Conservation (phyloP, 179 eudicot species). For the Silene vulgaris region DNA sequence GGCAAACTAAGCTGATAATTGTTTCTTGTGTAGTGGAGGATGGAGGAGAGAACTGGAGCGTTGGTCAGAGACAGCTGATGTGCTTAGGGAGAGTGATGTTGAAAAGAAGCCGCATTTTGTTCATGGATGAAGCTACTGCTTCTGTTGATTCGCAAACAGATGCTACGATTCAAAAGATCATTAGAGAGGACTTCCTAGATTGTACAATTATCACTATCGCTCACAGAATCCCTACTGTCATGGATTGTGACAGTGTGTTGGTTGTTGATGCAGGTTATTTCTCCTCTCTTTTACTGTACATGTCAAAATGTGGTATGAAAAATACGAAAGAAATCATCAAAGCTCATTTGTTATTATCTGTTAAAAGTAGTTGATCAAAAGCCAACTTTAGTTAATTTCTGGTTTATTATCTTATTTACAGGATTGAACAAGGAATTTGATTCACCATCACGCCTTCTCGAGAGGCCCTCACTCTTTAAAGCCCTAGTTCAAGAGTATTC, state of each 20-base stretch:
- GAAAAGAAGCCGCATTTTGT: conserved; percentile 62
- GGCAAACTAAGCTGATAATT: background rate
- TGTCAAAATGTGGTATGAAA: no score
- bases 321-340: background rate
- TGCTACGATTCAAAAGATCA: conserved; percentile 67
- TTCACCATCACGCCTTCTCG: conserved; percentile 57
- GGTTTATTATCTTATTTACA: conserved; percentile 21
- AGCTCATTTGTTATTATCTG: background rate
- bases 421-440: conserved; percentile 65
- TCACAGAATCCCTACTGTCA: conserved; percentile 85
- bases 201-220: conserved; percentile 85
- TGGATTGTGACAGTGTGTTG: conserved; percentile 81
- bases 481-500: conserved; percentile 86
- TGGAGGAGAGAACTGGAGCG: conserved; percentile 84
- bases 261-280: conserved; percentile 72
- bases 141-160: conserved; percentile 85
- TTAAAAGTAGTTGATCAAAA: no score
- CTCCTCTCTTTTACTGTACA: background rate
- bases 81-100: conserved; percentile 82
- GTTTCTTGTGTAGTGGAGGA: conserved; percentile 44
- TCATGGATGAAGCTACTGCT: conserved; percentile 91
- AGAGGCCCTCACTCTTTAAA: conserved; percentile 67
- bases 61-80: conserved; percentile 81
- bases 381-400: no score
- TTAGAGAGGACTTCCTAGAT: conserved; percentile 60